Base-by-base conservation (phyloP, 2,329 filamentous ascomycete species). In the Xylaria sp. region DNA sequence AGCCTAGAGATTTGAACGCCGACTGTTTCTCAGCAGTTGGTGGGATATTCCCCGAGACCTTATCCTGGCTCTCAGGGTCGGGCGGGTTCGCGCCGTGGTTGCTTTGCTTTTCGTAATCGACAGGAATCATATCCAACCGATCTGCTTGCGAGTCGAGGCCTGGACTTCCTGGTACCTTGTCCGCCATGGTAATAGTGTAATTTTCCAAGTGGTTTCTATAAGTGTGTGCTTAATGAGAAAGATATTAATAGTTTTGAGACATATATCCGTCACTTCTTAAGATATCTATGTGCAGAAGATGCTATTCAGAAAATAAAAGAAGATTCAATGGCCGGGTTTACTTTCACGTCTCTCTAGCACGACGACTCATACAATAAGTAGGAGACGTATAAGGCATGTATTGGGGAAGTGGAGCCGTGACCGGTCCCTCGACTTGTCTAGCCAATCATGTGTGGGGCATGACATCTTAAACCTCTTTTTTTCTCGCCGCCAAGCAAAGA, bases 1-100 rank as follows among this genome's bases (percentile, higher is more conserved):
- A 83, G 4, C 86, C 86, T 0, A 91, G 84, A 1, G 85, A 80
- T 52, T 86, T 86, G 78, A 88, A 87, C 0, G 82, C 80, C 0
- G 86, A 86, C 18, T 66, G 67, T 36, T 78, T 76, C 31, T 49
- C 25, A 25, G 56, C 25, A 43, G 46, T 33, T 31, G 36, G 18
- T 31, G 56, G 39, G 33, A 48, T n/a, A n/a, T 43, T 43, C 39
- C 31, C 39, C 4, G 51, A 20, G 20, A 31, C 64, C 39, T 57
- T 33, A 33, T 56, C 48, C 20, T 72, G 70, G 49, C 61, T 69
- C 39, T 75, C 72, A 0, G 46, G 33, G 36, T 73, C 68, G 39
- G 43, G 23, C 6, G 2, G 25, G 15, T 55, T 64, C 58, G 58
- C n/a, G 13, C 49, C 48, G 15, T 36, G 33, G 3, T n/a, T 41